Evolutionary conservation across 345 rosid species (phyloP).

Genomic region (Salix purpurea): DNA sequence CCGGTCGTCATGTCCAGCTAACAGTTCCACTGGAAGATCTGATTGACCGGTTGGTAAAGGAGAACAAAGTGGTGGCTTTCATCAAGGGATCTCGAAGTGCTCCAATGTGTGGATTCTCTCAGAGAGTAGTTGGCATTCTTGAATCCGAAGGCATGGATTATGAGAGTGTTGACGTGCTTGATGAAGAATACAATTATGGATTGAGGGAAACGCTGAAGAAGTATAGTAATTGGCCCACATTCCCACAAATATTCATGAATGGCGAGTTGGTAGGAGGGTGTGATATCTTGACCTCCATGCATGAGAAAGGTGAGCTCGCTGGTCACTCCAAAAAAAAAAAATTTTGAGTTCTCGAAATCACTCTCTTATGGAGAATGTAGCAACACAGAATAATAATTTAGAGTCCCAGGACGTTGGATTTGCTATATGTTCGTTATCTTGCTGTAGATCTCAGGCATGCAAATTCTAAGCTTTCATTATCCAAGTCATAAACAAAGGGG

Average conservation of each 20-base stretch:
- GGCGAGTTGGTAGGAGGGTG: slow-evolving; percentile 88
- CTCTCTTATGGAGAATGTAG: neutral
- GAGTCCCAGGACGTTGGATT: too few species aligned
- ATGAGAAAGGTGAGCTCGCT: slow-evolving; percentile 76
- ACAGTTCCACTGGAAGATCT: slow-evolving; percentile 69
- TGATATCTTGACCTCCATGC: slow-evolving; percentile 74
- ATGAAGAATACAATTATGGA: slow-evolving; percentile 71
- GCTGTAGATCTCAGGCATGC: neutral
- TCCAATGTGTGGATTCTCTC: slow-evolving; percentile 88
- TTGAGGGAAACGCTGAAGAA: slow-evolving; percentile 79
- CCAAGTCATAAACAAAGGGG: neutral
- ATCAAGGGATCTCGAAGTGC: slow-evolving; percentile 90
- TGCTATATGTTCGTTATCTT: too few species aligned
- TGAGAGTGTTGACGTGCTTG: slow-evolving; percentile 83
- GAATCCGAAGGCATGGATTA: slow-evolving; percentile 79
- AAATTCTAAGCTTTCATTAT: neutral
- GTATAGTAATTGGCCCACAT: slow-evolving; percentile 91
- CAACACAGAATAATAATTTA: neutral
- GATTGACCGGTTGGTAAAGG: slow-evolving; percentile 67
- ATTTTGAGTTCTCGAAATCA: neutral
- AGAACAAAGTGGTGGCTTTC: slow-evolving; percentile 85
- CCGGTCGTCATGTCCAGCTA: slow-evolving; percentile 78
- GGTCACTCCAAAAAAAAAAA: slow-evolving; percentile 41
- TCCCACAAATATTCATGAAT: slow-evolving; percentile 72
- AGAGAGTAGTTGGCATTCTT: slow-evolving; percentile 71